Evolutionary conservation across 176 grass and related monocot species (phyloP).

Genomic region (Hsuehochloa calcarea): DNA sequence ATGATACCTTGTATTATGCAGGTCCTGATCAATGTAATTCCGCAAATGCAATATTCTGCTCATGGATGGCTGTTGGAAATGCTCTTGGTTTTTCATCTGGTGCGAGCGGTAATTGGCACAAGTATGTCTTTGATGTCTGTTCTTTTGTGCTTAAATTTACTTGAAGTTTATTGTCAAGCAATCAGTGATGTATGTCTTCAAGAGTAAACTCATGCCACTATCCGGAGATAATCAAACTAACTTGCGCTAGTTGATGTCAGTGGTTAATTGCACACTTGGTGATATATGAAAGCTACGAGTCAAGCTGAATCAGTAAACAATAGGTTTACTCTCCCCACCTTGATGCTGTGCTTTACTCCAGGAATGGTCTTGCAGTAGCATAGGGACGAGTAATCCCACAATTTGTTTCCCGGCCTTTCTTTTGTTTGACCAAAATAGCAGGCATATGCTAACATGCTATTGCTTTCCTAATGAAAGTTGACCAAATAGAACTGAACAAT

Average conservation of each 20-base stretch:
- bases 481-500: not conserved
- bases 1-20: slow-evolving; percentile 21
- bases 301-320: slow-evolving; percentile 8
- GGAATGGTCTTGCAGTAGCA: not conserved
- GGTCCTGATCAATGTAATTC: slow-evolving; percentile 91
- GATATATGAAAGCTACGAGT: not conserved
- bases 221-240: not conserved
- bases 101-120: slow-evolving; percentile 82
- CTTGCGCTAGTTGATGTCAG: not conserved
- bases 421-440: not conserved
- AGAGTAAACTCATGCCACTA: not conserved
- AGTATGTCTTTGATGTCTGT: slow-evolving; percentile 31
- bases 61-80: slow-evolving; percentile 99
- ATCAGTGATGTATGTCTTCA: not conserved
- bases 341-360: not conserved
- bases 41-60: slow-evolving; percentile 99
- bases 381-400: not conserved
- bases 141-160: slow-evolving; percentile 28
- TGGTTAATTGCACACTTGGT: not conserved
- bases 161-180: not conserved
- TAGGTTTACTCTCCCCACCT: not conserved
- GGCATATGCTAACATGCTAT: not conserved
- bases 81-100: slow-evolving; percentile 86
- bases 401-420: not conserved
- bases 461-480: not conserved